Conservation (phyloP, 768 basidiomycete species). For the Rickenella mellea region DNA sequence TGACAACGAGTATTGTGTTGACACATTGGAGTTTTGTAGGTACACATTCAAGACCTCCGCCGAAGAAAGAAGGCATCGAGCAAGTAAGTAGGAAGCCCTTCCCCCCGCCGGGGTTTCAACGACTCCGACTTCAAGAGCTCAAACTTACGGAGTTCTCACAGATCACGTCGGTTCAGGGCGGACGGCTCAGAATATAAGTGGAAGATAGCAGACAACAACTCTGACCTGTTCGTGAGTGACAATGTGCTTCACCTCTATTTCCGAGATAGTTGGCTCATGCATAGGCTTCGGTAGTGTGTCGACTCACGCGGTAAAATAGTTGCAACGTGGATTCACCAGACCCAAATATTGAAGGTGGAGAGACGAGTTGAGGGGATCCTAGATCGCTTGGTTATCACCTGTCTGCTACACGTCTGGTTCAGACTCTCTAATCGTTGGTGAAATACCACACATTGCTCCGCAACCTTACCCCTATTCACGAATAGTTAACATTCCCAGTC, state of each 20-base stretch:
- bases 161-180: slow-evolving; percentile 47
- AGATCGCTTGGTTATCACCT: slow-evolving; percentile 45
- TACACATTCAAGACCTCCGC: slow-evolving; percentile 37
- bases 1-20: background rate
- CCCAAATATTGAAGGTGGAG: slow-evolving; percentile 29
- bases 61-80: slow-evolving; percentile 38
- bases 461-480: too few relatives aligned
- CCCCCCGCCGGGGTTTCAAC: background rate
- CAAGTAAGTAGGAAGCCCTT: slow-evolving; percentile 27
- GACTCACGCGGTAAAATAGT: slow-evolving; percentile 39
- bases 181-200: slow-evolving; percentile 45
- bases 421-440: slow-evolving; percentile 34
- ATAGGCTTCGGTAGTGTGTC: slow-evolving; percentile 30
- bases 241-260: background rate
- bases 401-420: slow-evolving; percentile 44
- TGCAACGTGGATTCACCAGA: slow-evolving; percentile 35
- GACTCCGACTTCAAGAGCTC: background rate
- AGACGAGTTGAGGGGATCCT: slow-evolving; percentile 29
- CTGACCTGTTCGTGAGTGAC: slow-evolving; percentile 35
- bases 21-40: slow-evolving; percentile 13
- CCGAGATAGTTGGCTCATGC: background rate
- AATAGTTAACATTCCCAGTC: too few relatives aligned
- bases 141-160: slow-evolving; percentile 9
- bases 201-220: slow-evolving; percentile 36
- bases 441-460: too few relatives aligned